Evolutionary conservation across 768 basidiomycete genomes (phyloP).

Genomic region (Psilocybe tampanensis): DNA sequence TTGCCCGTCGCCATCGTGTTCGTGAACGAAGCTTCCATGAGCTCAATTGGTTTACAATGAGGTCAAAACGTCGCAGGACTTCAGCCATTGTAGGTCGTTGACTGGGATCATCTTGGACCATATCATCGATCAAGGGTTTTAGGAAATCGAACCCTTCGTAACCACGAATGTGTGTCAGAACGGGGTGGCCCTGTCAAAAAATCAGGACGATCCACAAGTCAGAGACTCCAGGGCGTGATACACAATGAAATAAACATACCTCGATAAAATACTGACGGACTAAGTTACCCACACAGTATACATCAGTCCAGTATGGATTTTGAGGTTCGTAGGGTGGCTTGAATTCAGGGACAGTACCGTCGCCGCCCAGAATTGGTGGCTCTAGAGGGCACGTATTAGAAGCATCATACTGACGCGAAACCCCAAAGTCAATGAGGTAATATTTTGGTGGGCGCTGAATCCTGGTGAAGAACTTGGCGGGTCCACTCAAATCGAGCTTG

Average conservation of each 20-base stretch:
- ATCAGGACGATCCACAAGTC: neutral
- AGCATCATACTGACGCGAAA: constrained; percentile 4
- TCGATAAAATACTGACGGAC: constrained; percentile 8
- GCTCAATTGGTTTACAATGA: neutral
- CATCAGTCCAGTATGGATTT: constrained; percentile 8
- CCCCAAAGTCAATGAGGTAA: constrained; percentile 17
- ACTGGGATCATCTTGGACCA: constrained; percentile 34
- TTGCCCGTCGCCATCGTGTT: neutral
- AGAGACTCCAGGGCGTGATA: too few relatives aligned
- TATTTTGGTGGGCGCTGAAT: constrained; percentile 14
- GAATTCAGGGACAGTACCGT: neutral
- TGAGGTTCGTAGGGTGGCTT: neutral
- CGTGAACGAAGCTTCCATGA: neutral
- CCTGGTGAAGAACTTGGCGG: constrained; percentile 2
- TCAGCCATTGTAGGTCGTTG: constrained; percentile 39
- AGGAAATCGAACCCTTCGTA: constrained; percentile 32
- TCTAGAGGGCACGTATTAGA: neutral
- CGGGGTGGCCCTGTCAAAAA: neutral
- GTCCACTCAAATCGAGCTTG: neutral
- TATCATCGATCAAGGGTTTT: constrained; percentile 30
- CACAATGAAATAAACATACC: neutral
- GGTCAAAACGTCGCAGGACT: constrained; percentile 33
- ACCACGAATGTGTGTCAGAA: neutral
- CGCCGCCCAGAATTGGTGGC: neutral
- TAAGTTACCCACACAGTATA: constrained; percentile 8